These are phyloP conservation scores for Lentinus polychrous DNA, from an alignment of 1,284 basidiomycete species.

Conservation along the genomic window DNA sequence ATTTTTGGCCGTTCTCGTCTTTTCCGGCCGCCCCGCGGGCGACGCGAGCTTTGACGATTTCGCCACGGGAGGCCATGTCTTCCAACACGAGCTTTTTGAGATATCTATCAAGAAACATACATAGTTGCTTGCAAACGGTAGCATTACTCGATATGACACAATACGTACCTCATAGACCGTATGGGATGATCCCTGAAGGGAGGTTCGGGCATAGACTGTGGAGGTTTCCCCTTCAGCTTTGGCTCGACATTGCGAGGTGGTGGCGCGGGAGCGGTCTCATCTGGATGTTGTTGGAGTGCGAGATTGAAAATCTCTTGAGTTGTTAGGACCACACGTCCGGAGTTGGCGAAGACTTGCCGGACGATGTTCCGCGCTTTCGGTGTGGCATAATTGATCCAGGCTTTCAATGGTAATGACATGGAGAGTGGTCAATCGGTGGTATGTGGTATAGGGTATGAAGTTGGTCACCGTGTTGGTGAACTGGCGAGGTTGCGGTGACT, in stretches of 20 bases:
- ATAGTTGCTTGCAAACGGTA: background rate
- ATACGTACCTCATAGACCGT: slow-evolving; percentile 9
- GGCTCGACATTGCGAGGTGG: background rate
- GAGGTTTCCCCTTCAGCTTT: background rate
- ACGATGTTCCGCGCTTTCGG: slow-evolving; percentile 8
- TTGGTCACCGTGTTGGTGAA: too few species aligned
- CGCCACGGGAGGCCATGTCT: slow-evolving; percentile 8
- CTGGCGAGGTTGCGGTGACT: too few species aligned
- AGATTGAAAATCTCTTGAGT: slow-evolving; percentile 12
- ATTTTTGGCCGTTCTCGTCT: background rate
- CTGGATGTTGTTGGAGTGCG: slow-evolving; percentile 3
- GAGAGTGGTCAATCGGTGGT: background rate
- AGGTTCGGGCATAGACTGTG: slow-evolving; percentile 6
- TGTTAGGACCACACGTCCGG: slow-evolving; percentile 7
- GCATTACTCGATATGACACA: background rate
- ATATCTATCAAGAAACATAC: slow-evolving; percentile 8
- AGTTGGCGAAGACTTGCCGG: background rate
- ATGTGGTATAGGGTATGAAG: too few species aligned
- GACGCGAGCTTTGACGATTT: slow-evolving; percentile 10
- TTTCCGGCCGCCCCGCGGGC: background rate
- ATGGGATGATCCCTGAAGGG: slow-evolving; percentile 8
- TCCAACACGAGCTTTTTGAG: slow-evolving; percentile 15
- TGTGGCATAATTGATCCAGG: slow-evolving; percentile 1
- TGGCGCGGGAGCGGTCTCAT: background rate
- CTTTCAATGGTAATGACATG: background rate